Evolutionary conservation across 2,329 filamentous ascomycete genomes (phyloP).

Genomic region (Ustilaginoidea virens): DNA sequence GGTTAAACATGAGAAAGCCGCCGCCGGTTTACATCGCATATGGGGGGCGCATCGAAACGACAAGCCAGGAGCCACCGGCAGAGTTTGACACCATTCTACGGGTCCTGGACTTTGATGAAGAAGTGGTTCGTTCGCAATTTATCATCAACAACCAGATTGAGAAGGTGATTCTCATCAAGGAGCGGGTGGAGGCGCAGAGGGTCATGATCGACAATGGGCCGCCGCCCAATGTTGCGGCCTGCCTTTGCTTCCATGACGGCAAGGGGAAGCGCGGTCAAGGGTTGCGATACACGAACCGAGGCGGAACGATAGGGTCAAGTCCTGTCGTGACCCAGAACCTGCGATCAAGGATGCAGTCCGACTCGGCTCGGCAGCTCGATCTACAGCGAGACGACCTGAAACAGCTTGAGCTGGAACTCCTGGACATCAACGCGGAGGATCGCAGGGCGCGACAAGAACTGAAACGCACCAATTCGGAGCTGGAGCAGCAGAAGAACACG

Average conservation of each 20-base stretch:
- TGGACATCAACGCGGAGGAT: slow-evolving; percentile 32
- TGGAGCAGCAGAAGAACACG: slow-evolving; percentile 26
- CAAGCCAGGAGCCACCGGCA: slow-evolving; percentile 51
- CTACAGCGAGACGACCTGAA: slow-evolving; percentile 33
- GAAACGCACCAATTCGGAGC: slow-evolving; percentile 29
- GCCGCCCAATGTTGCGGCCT: slow-evolving; percentile 58
- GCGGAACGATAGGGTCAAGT: slow-evolving; percentile 24
- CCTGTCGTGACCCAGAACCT: slow-evolving; percentile 31
- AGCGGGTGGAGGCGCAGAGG: slow-evolving; percentile 48
- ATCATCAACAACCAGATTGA: slow-evolving; percentile 76
- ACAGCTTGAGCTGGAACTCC: slow-evolving; percentile 39
- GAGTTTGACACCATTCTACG: slow-evolving; percentile 65
- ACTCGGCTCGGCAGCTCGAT: slow-evolving; percentile 50
- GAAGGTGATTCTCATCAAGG: slow-evolving; percentile 63
- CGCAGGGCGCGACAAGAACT: slow-evolving; percentile 30
- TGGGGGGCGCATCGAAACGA: slow-evolving; percentile 19
- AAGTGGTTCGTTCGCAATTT: slow-evolving; percentile 62
- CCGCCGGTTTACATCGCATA: slow-evolving; percentile 24
- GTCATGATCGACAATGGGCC: slow-evolving; percentile 48
- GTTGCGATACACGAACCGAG: slow-evolving; percentile 35
- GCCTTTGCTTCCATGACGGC: slow-evolving; percentile 52
- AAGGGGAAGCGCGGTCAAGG: slow-evolving; percentile 38
- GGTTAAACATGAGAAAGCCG: slow-evolving; percentile 33
- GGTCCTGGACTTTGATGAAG: slow-evolving; percentile 67
- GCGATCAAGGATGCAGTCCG: slow-evolving; percentile 62